Percentiles rank a stretch among this genome's conserved stretches.
phyloP scores from a whole-genome alignment of 805 yeast genomes.

The Myxozyma kluyveri region DNA sequence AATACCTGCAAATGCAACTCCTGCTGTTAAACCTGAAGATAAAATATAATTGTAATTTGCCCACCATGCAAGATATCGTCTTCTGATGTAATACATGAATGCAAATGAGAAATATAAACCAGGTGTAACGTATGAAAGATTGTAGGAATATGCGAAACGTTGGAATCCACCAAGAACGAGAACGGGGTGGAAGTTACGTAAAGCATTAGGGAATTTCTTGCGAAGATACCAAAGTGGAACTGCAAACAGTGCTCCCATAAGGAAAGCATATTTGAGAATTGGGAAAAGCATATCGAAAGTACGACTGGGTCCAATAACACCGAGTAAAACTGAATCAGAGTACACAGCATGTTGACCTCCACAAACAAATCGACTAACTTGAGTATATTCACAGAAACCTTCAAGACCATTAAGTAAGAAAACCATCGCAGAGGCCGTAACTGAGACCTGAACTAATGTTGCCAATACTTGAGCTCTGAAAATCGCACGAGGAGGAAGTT shows the following conservation, averaged over 20 bases:
- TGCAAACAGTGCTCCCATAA: constrained; percentile 26
- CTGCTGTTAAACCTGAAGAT: constrained; percentile 64
- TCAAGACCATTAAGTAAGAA: constrained; percentile 41
- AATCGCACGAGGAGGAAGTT: constrained; percentile 51
- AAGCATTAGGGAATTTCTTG: background rate
- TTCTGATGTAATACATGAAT: constrained; percentile 57
- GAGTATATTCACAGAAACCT: constrained; percentile 29
- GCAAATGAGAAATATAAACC: constrained; percentile 48
- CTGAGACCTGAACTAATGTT: constrained; percentile 51
- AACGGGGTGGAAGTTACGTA: constrained; percentile 27
- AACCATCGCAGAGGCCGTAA: constrained; percentile 48
- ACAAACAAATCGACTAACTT: constrained; percentile 27
- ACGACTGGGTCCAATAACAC: constrained; percentile 33
- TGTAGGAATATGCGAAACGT: constrained; percentile 20
- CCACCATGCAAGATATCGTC: constrained; percentile 66
- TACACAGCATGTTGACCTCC: constrained; percentile 30
- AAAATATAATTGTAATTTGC: constrained; percentile 66
- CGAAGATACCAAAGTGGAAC: constrained; percentile 19
- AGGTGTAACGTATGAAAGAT: constrained; percentile 38
- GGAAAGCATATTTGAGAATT: constrained; percentile 26
- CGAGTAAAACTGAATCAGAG: constrained; percentile 30
- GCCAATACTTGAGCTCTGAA: constrained; percentile 54
- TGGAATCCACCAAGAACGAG: constrained; percentile 28
- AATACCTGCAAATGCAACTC: constrained; percentile 61
- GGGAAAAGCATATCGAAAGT: constrained; percentile 28